Evolutionary conservation across 441 rosid species (phyloP).

Genomic region (Eruca vesicaria): DNA sequence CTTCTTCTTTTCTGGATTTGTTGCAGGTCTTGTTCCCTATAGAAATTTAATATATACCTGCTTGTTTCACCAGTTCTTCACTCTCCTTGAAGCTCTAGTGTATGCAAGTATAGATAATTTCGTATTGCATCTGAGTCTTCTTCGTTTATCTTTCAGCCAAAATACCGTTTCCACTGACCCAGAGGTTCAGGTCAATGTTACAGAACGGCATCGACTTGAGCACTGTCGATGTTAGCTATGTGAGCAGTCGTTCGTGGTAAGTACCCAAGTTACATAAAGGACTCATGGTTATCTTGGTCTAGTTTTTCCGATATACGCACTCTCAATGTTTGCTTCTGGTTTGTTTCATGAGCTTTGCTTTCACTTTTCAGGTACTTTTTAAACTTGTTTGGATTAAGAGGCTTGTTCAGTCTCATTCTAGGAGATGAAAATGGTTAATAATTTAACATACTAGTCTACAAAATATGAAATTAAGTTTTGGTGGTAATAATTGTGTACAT

Average conservation of each 20-base stretch:
- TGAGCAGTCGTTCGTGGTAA: conserved; percentile 98
- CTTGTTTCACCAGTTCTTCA: not conserved
- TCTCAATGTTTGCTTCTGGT: conserved; percentile 7
- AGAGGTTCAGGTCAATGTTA: conserved; percentile 95
- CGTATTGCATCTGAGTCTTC: conserved; percentile 13
- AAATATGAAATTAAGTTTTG: not conserved
- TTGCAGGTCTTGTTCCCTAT: conserved; percentile 64
- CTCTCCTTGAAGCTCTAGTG: not conserved
- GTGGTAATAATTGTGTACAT: not conserved
- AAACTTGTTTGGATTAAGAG: conserved; percentile 91
- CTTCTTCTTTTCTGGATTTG: conserved; percentile 99
- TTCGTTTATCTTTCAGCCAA: conserved; percentile 65
- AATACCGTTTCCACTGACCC: conserved; percentile 96
- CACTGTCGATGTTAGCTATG: conserved; percentile 98
- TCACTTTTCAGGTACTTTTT: conserved; percentile 75
- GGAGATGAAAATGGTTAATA: conserved; percentile 94
- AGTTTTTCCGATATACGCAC: conserved; percentile 1
- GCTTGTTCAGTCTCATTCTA: conserved; percentile 87
- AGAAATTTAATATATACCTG: not conserved
- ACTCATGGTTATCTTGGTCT: not conserved
- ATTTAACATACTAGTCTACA: conserved; percentile 8
- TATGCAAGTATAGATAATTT: not conserved
- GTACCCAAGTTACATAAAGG: conserved; percentile 9
- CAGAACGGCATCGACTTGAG: conserved; percentile 99
- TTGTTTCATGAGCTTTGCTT: conserved; percentile 22